phyloP scores from a whole-genome alignment of 257 asterid species.

The Echites panduratus region DNA sequence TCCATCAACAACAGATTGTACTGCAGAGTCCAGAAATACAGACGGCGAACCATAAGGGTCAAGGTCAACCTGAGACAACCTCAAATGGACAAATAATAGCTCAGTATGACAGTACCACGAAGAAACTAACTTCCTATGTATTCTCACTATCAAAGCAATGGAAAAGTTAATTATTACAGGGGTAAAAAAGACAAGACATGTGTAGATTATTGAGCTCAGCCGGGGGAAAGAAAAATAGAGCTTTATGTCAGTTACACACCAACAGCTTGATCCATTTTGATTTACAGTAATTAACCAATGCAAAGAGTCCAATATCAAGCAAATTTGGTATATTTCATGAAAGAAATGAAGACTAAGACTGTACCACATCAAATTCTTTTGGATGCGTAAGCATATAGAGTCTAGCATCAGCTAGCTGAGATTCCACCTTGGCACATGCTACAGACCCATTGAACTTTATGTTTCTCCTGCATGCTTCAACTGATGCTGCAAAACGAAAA shows the following conservation, averaged over 20 bases:
- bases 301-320: background rate
- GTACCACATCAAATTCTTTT: conserved; percentile 93
- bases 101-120: background rate
- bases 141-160: no score
- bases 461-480: conserved; percentile 91
- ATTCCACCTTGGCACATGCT: conserved; percentile 88
- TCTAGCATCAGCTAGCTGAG: conserved; percentile 81
- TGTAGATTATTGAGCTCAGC: no score
- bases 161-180: no score
- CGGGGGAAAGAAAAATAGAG: no score
- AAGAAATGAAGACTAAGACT: conserved; percentile 10
- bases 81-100: conserved; percentile 9
- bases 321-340: background rate
- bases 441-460: conserved; percentile 85
- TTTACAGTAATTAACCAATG: background rate
- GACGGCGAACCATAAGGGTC: conserved; percentile 98
- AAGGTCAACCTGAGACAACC: conserved; percentile 80
- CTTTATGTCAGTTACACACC: no score
- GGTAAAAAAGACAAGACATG: no score
- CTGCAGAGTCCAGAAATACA: conserved; percentile 90
- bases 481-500: conserved; percentile 58
- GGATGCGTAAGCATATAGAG: conserved; percentile 95
- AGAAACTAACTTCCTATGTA: no score
- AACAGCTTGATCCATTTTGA: background rate
- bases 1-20: conserved; percentile 88